Evolutionary conservation across 1,139 yeast genomes (phyloP).

Genomic region (Yamadazyma triangularis): DNA sequence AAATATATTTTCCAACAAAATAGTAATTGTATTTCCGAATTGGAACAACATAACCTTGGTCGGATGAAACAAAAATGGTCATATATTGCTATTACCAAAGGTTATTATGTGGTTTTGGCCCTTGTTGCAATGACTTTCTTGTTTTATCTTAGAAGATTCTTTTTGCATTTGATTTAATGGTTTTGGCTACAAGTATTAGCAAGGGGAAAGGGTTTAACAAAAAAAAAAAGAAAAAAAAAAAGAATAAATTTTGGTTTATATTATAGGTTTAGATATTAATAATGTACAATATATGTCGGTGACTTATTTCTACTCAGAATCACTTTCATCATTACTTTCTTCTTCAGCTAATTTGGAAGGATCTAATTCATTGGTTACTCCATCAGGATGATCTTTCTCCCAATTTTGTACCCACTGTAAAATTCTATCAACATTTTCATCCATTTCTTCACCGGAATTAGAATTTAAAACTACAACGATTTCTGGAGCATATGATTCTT

Average conservation of each 20-base stretch:
- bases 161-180: constrained; percentile 8
- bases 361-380: constrained; percentile 21
- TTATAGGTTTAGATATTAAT: too few relatives aligned
- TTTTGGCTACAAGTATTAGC: too few relatives aligned
- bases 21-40: constrained; percentile 56
- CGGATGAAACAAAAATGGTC: constrained; percentile 54
- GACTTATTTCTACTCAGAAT: constrained; percentile 5
- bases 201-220: too few relatives aligned
- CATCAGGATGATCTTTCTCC: constrained; percentile 46
- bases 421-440: constrained; percentile 72
- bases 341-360: constrained; percentile 3
- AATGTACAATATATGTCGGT: too few relatives aligned
- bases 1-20: constrained; percentile 63
- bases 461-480: constrained; percentile 78
- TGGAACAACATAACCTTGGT: constrained; percentile 58
- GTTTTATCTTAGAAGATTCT: constrained; percentile 24
- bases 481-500: constrained; percentile 71
- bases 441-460: constrained; percentile 71
- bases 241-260: too few relatives aligned
- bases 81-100: constrained; percentile 50
- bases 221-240: too few relatives aligned
- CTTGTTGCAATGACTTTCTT: constrained; percentile 20
- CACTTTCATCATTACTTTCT: constrained; percentile 4
- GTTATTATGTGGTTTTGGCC: constrained; percentile 35
- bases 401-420: constrained; percentile 71